Evolutionary conservation across 805 yeast genomes (phyloP), one percentile per base, ranked within the genome.

Genomic region (Zygotorulaspora chibaensis): DNA sequence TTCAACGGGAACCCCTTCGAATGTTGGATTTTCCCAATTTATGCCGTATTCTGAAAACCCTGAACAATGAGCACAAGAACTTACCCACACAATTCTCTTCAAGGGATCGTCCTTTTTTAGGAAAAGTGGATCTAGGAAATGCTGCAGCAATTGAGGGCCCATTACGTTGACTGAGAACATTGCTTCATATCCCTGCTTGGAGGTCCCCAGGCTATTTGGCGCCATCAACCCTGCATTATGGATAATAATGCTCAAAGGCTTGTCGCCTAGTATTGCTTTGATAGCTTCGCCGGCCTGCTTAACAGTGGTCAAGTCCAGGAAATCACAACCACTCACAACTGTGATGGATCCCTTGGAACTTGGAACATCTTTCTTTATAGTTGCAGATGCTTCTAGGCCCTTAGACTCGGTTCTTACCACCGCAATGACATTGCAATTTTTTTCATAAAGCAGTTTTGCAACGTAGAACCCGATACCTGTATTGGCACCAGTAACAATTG

Each of bases 401-500:
- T 67, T 68, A 8, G 56, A 54, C 42, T 61, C 59, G 11, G 51
- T 65, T 60, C 75, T 65, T 3, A 66, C 66, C 13, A 68, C 60
- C 17, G 56, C 52, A 11, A 61, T 54, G 13, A 64, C 62, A 23
- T 61, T 52, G 55, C 69, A 68, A 43, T 68, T 60, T 46, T 64
- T 69, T 10, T 64, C 61, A 35, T 64, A 55, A 9, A 63, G 44
- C 23, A 56, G 36, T 33, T 53, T 58, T 50, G 31, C 66, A 54
- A 51, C 56, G 8, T 59, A 45, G 10, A 44, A 56, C n/a, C 67
- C 67, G 40, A 72, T 60, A 37, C 75, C 75, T 8, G 71, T 54
- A 39, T 66, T 69, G 18, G 64, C 63, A 41, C 75, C 75, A 6
- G 75, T 70, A 8, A 72, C 67, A 18, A 68, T 48, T 12, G 70